phyloP scores from a whole-genome alignment of 1,284 basidiomycete genomes.

The Coniophora puteana region DNA sequence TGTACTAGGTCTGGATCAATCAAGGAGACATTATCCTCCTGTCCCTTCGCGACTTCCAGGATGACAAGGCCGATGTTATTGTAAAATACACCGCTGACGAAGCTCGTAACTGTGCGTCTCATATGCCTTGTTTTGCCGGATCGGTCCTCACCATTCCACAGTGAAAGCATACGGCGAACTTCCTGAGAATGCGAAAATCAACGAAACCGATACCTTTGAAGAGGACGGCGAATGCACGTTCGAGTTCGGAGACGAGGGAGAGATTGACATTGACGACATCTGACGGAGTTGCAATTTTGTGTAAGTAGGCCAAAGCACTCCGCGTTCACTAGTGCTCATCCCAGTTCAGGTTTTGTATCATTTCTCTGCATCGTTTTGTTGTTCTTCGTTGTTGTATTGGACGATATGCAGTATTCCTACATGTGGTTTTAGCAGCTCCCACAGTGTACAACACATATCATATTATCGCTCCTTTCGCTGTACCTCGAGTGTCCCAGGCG shows the following conservation, averaged over 20 bases:
- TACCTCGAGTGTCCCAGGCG: too few species aligned
- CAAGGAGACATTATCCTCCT: constrained; percentile 97
- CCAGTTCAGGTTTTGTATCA: constrained; percentile 11
- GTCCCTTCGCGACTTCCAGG: constrained; percentile 98
- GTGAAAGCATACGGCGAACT: constrained; percentile 98
- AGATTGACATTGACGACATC: constrained; percentile 80
- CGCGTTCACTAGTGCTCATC: constrained; percentile 5
- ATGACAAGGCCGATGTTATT: constrained; percentile 99
- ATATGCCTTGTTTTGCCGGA: background rate
- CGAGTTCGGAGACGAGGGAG: constrained; percentile 85
- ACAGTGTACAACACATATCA: constrained; percentile 14
- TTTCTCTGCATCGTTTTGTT: constrained; percentile 9
- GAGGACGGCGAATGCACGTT: constrained; percentile 89
- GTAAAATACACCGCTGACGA: constrained; percentile 98
- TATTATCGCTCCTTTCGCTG: too few species aligned
- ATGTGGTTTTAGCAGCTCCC: constrained; percentile 18
- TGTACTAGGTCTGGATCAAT: constrained; percentile 95
- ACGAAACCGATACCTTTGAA: constrained; percentile 92
- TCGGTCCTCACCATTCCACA: constrained; percentile 21
- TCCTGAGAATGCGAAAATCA: constrained; percentile 98
- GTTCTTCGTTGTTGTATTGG: constrained; percentile 11
- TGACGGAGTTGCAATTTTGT: constrained; percentile 28
- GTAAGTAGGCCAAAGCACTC: constrained; percentile 9
- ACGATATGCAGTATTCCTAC: constrained; percentile 19
- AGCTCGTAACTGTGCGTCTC: constrained; percentile 67